Evolutionary conservation across 140 eudicot genomes (phyloP), one percentile per base, ranked within the genome.

Genomic region (Erigeron philadelphicus): DNA sequence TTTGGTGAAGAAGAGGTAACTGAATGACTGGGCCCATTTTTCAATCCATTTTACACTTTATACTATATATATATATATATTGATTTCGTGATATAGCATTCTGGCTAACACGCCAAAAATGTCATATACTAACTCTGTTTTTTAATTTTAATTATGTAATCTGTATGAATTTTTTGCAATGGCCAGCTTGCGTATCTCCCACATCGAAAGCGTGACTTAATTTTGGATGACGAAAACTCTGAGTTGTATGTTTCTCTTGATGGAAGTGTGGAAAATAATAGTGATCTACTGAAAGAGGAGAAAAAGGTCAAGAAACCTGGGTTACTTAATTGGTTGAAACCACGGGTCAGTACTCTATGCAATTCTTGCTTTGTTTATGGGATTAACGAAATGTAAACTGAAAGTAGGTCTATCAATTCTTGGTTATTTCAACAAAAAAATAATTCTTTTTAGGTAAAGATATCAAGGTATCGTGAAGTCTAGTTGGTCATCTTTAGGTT

Each of bases 181-280:
- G 47, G 70, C 78, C 89, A 93, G 98, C 98, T 93, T 67, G 94
- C 94, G 41, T 87, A 93, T 85, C 98, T 93, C 70, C 98, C 98
- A 9, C 84, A 83, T 60, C 81, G 95, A 80, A 84, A 87, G 55
- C 86, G 96, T 25, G 96, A 93, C 79, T 62, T 93, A 25, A 79
- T 86, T 48, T 61, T 83, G 86, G 98, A 87, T 57, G 96, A 93
- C 67, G 96, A 89, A 75, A 86, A 79, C 44, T 53, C 84, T 35
- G 98, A 93, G 52, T 47, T 79, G 64, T 73, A 78, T 80, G 84
- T 78, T 64, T 74, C 96, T 54, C 85, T 77, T 76, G 95, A 88
- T 74, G 90, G 76, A 64, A 81, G 55, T 81, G 77, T 75, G 67
- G 98, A 89, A 64, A 77, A 71, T 38, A 66, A 76, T 12, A 88